Evolutionary conservation across 2,329 filamentous ascomycete species (phyloP).

Genomic region (Pseudogymnoascus sp.): DNA sequence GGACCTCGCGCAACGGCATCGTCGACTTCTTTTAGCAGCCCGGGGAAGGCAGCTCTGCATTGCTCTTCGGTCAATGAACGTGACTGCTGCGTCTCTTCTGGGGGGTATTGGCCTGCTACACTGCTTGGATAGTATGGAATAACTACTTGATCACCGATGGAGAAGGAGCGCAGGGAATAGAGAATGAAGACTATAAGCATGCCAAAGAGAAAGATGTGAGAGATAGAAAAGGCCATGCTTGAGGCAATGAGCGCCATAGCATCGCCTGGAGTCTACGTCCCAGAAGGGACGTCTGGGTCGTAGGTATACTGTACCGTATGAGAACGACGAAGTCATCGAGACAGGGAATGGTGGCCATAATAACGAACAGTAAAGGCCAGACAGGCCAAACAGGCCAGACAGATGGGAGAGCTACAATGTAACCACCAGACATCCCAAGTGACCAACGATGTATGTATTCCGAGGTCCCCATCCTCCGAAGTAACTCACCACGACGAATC

Average conservation of each 20-base stretch:
- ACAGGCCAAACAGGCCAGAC: not conserved
- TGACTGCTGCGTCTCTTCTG: not conserved
- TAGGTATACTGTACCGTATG: not conserved
- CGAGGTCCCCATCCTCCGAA: not conserved
- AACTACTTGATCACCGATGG: not conserved
- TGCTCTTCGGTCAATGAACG: slow-evolving; percentile 34
- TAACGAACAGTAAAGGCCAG: not conserved
- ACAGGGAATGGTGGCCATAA: not conserved
- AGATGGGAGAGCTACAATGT: not conserved
- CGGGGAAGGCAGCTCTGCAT: slow-evolving; percentile 40
- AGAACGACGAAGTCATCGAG: not conserved
- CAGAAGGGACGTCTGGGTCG: not conserved
- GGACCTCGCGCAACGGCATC: slow-evolving; percentile 37
- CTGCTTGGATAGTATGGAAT: not conserved
- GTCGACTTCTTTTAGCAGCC: slow-evolving; percentile 40
- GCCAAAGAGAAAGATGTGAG: not conserved
- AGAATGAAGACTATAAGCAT: not conserved
- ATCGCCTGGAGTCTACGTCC: not conserved
- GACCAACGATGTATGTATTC: not conserved
- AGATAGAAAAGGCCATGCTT: not conserved
- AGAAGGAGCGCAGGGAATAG: not conserved
- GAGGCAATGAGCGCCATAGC: not conserved
- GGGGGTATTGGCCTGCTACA: not conserved
- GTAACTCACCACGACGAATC: not conserved
- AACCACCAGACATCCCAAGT: not conserved